Base-by-base conservation (phyloP, 805 yeast genomes). In the Wickerhamomyces silvicola region DNA sequence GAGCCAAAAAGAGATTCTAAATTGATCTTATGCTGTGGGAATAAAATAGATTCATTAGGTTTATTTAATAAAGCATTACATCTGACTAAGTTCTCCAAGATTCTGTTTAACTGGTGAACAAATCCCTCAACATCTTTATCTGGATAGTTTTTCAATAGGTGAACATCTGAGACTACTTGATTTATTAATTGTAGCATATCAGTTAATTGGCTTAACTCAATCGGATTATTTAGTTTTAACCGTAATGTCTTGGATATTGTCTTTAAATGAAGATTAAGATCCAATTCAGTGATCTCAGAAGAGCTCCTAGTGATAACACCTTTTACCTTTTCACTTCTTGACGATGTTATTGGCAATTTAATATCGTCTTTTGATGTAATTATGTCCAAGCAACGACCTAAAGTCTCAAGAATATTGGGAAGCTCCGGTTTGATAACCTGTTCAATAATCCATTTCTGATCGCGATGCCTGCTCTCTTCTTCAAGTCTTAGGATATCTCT, bases 301-400 rank as follows among this genome's bases (percentile, higher is more conserved):
- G 79, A 78, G 32, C 64, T 67, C 31, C 88, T 53, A 0, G 73
- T 70, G 0, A 80, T 51, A 1, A 75, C 63, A 0, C 90, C 90
- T 38, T 78, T 77, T 11, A 79, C 54, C 3, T 64, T 56, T 36
- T 76, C 81, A 35, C 70, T 68, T 33, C 76, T 70, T 11, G 66
- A 59, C 1, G 77, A 64, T 0, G 77, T 61, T 6, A 81, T 55
- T 0, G 87, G 82, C 31, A 81, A 59, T 35, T 70, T 77, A 32
- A 75, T 65, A 10, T 68, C 56, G 9, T 58, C 57, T 9, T 57
- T 48, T 27, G 64, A 62, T 0, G 57, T 50, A 20, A 72, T 41
- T 37, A 62, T 48, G 4, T 57, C 57, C 1, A 68, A 41, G 39
- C 77, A 71, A 15, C 52, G 46, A 14, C 45, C 44, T 11, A 73